Evolutionary conservation across 1,284 basidiomycete species (phyloP).

Genomic region (Sporisorium graminicola): DNA sequence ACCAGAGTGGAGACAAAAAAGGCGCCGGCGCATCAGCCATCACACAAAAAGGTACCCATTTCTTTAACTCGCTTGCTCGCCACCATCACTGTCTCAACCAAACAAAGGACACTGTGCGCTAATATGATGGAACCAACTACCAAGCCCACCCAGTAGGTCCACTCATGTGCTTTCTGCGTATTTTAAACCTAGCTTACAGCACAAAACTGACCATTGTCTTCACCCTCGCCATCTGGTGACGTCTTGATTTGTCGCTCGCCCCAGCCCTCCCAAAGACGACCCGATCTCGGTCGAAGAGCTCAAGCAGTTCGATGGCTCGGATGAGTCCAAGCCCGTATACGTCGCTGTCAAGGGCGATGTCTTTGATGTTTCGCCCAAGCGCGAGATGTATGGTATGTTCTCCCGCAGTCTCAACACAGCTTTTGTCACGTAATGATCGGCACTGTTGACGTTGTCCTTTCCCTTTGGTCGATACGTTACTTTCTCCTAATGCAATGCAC

Average conservation of each 20-base stretch:
- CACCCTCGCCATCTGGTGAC: too few relatives aligned
- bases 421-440: background rate
- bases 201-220: background rate
- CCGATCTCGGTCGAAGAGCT: conserved; percentile 80
- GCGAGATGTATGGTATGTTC: conserved; percentile 82
- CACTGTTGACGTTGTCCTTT: background rate
- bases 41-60: background rate
- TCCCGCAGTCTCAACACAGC: background rate
- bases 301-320: conserved; percentile 78
- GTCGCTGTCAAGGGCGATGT: conserved; percentile 89
- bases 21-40: conserved; percentile 6
- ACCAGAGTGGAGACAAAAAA: conserved; percentile 3
- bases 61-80: background rate
- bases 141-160: conserved; percentile 58
- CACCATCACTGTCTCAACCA: background rate
- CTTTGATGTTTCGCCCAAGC: conserved; percentile 83
- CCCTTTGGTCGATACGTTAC: background rate
- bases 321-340: conserved; percentile 79
- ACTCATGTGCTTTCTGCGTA: background rate
- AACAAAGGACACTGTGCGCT: background rate
- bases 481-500: background rate
- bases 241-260: conserved; percentile 3
- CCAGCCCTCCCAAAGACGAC: conserved; percentile 80
- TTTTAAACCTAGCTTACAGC: background rate
- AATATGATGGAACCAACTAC: conserved; percentile 60